These are phyloP conservation scores for Aspergillus ibericus DNA, from an alignment of 2,329 filamentous ascomycete species.

Conservation along the genomic window DNA sequence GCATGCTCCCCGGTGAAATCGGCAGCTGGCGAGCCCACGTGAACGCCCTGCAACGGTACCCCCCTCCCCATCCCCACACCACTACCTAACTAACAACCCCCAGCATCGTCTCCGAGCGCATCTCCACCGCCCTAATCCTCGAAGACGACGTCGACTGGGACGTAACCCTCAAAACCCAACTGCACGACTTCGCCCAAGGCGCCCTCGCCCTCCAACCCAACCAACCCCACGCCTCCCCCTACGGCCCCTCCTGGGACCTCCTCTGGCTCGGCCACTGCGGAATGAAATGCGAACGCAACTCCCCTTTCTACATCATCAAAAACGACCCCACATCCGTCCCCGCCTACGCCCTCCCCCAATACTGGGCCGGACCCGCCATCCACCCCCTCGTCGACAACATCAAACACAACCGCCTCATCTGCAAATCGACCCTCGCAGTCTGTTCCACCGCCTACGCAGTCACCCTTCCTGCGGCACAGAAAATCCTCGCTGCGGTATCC, in stretches of 20 bases:
- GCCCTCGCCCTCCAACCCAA: conserved; percentile 27
- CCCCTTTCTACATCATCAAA: background rate
- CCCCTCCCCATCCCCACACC: background rate
- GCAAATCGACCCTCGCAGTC: background rate
- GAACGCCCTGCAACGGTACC: conserved; percentile 3
- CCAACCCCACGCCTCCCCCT: conserved; percentile 20
- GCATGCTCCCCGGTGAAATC: background rate
- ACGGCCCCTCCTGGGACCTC: conserved; percentile 38
- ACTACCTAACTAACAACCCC: background rate
- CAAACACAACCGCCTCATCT: conserved; percentile 2
- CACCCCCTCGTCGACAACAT: background rate
- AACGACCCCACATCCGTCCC: background rate
- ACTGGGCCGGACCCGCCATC: background rate
- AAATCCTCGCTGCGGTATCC: background rate
- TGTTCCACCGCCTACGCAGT: conserved; percentile 2
- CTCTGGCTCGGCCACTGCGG: conserved; percentile 43
- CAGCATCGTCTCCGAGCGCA: background rate
- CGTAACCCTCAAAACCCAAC: conserved; percentile 33
- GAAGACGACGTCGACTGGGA: conserved; percentile 45
- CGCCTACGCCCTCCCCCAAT: background rate
- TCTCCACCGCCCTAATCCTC: conserved; percentile 47
- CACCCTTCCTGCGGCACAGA: background rate
- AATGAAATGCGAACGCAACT: background rate
- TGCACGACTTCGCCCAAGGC: conserved; percentile 31
- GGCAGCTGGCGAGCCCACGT: conserved; percentile 5